Conservation (phyloP, 2,329 filamentous ascomycete species). For the Talaromyces verruculosus region DNA sequence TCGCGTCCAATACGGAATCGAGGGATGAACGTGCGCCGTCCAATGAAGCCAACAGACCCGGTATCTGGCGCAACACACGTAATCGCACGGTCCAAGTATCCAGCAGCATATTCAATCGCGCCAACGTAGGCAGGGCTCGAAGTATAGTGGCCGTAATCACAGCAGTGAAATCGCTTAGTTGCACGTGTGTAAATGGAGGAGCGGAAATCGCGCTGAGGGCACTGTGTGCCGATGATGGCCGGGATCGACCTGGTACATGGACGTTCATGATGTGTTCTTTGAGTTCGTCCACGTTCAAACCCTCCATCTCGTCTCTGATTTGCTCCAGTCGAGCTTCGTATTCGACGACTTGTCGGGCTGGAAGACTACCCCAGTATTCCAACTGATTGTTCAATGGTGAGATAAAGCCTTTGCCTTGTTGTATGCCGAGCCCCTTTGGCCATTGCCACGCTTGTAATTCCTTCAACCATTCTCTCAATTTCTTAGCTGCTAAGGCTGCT, state of each 20-base stretch:
- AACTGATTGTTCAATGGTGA: conserved; percentile 31
- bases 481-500: conserved; percentile 60
- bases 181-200: conserved; percentile 56
- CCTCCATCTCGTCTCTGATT: conserved; percentile 57
- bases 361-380: conserved; percentile 70
- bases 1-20: conserved; percentile 33
- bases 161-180: conserved; percentile 85
- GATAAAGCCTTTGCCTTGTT: conserved; percentile 45
- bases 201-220: conserved; percentile 42
- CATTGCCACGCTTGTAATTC: conserved; percentile 62
- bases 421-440: conserved; percentile 45
- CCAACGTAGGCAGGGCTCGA: conserved; percentile 80
- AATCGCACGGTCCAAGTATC: conserved; percentile 76
- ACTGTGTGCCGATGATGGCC: conserved; percentile 50
- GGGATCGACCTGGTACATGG: conserved; percentile 66
- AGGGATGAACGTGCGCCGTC: conserved; percentile 41
- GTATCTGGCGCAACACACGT: conserved; percentile 70
- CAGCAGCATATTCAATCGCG: conserved; percentile 70
- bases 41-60: conserved; percentile 66
- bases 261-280: conserved; percentile 83
- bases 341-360: conserved; percentile 59
- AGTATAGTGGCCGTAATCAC: conserved; percentile 88
- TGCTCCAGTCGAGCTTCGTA: conserved; percentile 74
- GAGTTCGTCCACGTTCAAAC: conserved; percentile 65
- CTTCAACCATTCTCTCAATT: conserved; percentile 57